Conservation (phyloP, 2,329 filamentous ascomycete species). For the Intubia oerlemansii region DNA sequence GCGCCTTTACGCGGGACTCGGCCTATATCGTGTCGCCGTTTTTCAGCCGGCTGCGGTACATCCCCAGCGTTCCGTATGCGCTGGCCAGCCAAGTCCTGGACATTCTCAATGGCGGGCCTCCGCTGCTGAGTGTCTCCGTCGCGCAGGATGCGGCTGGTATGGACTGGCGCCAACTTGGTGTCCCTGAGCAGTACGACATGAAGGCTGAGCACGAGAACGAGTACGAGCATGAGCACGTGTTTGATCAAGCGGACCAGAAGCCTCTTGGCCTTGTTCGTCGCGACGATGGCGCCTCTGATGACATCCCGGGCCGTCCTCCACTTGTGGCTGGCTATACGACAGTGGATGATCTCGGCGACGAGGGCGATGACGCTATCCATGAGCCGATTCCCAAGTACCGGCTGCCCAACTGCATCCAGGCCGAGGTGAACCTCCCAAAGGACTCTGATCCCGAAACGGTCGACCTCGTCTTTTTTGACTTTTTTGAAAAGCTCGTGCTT, state of each 20-base stretch:
- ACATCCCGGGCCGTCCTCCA: constrained; percentile 13
- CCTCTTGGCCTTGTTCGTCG: constrained; percentile 10
- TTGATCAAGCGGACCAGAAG: constrained; percentile 2
- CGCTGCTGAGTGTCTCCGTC: constrained; percentile 19
- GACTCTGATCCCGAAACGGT: constrained; percentile 42
- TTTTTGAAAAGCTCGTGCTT: constrained; percentile 66
- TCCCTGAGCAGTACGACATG: constrained; percentile 22
- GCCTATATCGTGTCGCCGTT: constrained; percentile 81
- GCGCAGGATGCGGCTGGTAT: constrained; percentile 5
- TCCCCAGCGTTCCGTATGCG: constrained; percentile 62
- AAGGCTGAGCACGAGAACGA: background rate
- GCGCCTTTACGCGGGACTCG: constrained; percentile 70
- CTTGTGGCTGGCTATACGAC: constrained; percentile 66
- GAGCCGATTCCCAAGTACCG: constrained; percentile 49
- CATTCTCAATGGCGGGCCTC: constrained; percentile 32
- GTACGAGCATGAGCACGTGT: background rate
- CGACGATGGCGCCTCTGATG: constrained; percentile 10
- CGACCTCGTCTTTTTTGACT: constrained; percentile 81
- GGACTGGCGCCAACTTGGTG: constrained; percentile 24
- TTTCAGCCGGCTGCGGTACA: constrained; percentile 51
- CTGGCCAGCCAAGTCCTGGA: constrained; percentile 48
- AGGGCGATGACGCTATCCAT: constrained; percentile 85
- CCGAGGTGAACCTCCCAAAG: constrained; percentile 38
- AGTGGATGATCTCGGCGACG: constrained; percentile 55
- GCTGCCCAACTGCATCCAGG: constrained; percentile 69